Conservation (phyloP, 2,329 filamentous ascomycete genomes). For the Xylaria sp. region DNA sequence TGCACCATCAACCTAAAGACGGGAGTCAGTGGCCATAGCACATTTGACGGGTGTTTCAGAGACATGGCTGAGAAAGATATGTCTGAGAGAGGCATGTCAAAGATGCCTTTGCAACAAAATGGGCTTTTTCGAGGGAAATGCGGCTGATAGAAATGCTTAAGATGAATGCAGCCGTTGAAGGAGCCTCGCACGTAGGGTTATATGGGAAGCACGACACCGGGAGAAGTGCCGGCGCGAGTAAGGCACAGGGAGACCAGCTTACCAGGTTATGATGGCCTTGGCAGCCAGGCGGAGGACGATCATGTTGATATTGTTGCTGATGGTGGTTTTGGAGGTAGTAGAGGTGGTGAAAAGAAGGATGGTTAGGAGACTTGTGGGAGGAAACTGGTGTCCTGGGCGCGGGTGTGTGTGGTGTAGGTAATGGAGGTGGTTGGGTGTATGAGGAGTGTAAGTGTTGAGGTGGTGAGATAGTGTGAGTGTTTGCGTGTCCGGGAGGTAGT, state of each 20-base stretch:
- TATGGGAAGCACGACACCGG: not conserved
- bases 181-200: not conserved
- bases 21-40: conserved; percentile 3
- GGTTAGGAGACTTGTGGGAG: not conserved
- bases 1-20: conserved; percentile 24
- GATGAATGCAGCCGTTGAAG: not conserved
- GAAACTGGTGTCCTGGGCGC: not conserved
- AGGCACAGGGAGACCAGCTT: not conserved
- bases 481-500: not conserved
- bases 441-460: not conserved
- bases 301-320: not conserved
- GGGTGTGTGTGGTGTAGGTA: not conserved
- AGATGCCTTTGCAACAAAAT: no score
- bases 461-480: not conserved
- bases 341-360: not conserved
- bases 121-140: not conserved
- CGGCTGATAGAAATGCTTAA: not conserved
- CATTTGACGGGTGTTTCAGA: not conserved
- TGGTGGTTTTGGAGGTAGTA: not conserved
- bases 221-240: not conserved
- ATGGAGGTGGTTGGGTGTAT: not conserved
- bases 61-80: not conserved
- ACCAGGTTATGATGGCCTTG: conserved; percentile 25
- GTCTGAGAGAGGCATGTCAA: not conserved
- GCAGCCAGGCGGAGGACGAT: not conserved